phyloP scores from a whole-genome alignment of 176 grass and related monocot species.

The Triticum monococcum region DNA sequence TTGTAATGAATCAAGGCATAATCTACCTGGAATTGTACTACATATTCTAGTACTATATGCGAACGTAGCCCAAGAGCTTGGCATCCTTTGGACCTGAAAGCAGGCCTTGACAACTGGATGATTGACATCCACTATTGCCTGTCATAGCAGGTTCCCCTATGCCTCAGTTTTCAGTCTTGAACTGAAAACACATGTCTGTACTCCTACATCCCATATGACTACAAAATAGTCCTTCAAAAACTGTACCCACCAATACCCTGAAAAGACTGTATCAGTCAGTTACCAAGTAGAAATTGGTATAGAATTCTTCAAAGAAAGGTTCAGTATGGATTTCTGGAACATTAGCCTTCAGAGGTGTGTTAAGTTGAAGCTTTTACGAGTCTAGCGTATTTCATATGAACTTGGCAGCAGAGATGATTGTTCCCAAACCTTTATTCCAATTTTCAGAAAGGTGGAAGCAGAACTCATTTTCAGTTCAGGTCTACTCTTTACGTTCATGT shows the following conservation, averaged over 20 bases:
- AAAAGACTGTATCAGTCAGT: background rate
- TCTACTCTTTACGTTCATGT: constrained; percentile 17
- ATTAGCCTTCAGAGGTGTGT: background rate
- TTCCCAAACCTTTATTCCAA: background rate
- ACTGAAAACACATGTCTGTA: constrained; percentile 19
- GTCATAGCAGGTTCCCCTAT: constrained; percentile 52
- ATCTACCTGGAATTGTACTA: constrained; percentile 22
- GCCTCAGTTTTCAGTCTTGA: background rate
- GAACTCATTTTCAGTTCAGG: background rate
- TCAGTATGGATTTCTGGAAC: background rate
- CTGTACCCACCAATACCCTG: background rate
- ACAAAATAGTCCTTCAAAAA: constrained; percentile 17
- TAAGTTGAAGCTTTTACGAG: background rate
- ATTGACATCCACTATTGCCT: constrained; percentile 78
- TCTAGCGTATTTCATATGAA: background rate
- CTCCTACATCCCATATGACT: constrained; percentile 42
- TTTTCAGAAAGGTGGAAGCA: background rate
- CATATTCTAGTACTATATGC: constrained; percentile 16
- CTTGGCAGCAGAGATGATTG: background rate
- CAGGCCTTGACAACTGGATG: constrained; percentile 39
- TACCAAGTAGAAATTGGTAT: background rate
- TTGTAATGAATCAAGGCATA: background rate
- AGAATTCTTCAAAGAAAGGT: background rate
- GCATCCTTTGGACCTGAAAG: constrained; percentile 50
- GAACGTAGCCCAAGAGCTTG: constrained; percentile 50